These are phyloP conservation scores for Yamadazyma pseudoaaseri DNA, from an alignment of 1,139 yeast genomes.

Conservation along the genomic window DNA sequence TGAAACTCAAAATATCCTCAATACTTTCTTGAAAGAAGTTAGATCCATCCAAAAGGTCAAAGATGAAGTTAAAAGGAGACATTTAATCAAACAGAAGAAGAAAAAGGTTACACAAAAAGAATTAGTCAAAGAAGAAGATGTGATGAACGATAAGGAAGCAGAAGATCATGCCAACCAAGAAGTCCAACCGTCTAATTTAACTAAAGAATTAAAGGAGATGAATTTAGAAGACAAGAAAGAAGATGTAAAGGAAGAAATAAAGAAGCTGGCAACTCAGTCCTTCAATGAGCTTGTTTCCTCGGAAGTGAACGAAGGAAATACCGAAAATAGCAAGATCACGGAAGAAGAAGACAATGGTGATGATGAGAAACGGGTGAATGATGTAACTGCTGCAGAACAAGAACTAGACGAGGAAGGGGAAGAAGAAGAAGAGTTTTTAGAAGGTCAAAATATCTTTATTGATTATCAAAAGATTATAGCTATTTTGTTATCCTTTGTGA, in stretches of 20 bases:
- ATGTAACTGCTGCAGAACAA: slow-evolving; percentile 7
- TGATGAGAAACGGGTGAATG: slow-evolving; percentile 11
- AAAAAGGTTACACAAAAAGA: slow-evolving; percentile 1
- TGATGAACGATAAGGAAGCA: slow-evolving; percentile 8
- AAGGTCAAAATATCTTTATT: slow-evolving; percentile 84
- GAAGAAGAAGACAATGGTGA: slow-evolving; percentile 14
- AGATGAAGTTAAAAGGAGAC: slow-evolving; percentile 39
- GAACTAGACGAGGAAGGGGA: slow-evolving; percentile 14
- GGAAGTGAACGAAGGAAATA: background rate
- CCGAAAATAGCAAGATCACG: slow-evolving; percentile 6
- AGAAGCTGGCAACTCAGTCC: background rate
- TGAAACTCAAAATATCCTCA: slow-evolving; percentile 77
- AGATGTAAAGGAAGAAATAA: background rate
- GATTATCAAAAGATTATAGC: slow-evolving; percentile 81
- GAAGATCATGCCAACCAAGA: background rate
- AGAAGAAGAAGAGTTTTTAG: slow-evolving; percentile 49
- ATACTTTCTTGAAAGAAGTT: slow-evolving; percentile 76
- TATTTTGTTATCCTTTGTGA: slow-evolving; percentile 75
- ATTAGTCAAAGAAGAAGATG: slow-evolving; percentile 4
- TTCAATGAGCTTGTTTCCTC: background rate
- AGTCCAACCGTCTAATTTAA: background rate
- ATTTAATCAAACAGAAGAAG: slow-evolving; percentile 19
- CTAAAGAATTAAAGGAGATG: background rate
- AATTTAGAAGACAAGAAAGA: background rate
- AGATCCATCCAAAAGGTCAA: slow-evolving; percentile 71